phyloP scores from a whole-genome alignment of 2,329 filamentous ascomycete species.

The Fusarium irregulare region DNA sequence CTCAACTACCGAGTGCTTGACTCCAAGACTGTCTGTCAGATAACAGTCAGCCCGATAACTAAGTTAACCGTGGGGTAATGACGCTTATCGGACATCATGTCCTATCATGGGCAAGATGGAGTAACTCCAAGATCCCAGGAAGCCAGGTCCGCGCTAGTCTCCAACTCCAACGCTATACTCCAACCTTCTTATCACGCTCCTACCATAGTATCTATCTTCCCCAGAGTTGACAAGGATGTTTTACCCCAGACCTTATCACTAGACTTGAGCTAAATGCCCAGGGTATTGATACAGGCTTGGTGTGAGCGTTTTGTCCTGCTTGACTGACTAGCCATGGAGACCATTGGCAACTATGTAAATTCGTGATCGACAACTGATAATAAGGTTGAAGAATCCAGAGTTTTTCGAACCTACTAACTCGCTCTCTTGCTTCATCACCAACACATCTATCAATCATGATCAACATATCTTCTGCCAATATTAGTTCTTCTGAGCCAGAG shows the following conservation, averaged over 20 bases:
- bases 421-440: neutral
- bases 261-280: neutral
- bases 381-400: neutral
- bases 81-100: constrained; percentile 1
- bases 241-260: constrained; percentile 29
- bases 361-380: constrained; percentile 20
- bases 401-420: neutral
- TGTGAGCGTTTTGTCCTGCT: neutral
- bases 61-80: constrained; percentile 13
- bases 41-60: constrained; percentile 2
- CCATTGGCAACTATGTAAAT: neutral
- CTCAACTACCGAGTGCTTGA: neutral
- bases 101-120: constrained; percentile 7
- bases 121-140: constrained; percentile 44
- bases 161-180: constrained; percentile 20
- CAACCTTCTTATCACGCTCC: constrained; percentile 18
- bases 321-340: neutral
- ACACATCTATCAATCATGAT: neutral
- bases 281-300: neutral
- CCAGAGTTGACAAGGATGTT: constrained; percentile 15
- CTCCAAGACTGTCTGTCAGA: neutral
- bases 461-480: constrained; percentile 9
- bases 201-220: constrained; percentile 21
- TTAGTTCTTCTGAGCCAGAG: constrained; percentile 21
- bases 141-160: constrained; percentile 4